Evolutionary conservation across 768 basidiomycete species (phyloP).

Genomic region (Lactarius sp.): DNA sequence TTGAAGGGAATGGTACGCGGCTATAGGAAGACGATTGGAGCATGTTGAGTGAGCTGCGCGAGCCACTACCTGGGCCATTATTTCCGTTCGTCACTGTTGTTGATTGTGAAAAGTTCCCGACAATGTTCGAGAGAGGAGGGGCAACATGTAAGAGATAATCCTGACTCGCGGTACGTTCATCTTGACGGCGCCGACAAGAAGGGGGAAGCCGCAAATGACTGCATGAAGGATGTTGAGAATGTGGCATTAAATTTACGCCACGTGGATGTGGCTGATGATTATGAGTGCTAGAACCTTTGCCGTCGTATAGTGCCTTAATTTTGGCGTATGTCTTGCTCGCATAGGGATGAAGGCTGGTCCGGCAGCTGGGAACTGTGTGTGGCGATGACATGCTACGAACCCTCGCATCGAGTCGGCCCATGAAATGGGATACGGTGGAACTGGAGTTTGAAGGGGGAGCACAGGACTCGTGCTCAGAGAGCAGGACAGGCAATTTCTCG

Average conservation of each 20-base stretch:
- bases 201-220: not conserved
- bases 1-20: slow-evolving; percentile 2
- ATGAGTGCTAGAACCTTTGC: not conserved
- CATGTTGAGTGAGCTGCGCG: not conserved
- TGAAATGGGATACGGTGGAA: slow-evolving; percentile 2
- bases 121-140: not conserved
- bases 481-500: not conserved
- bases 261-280: not conserved
- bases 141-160: not conserved
- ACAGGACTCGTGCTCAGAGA: not conserved
- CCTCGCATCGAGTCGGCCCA: slow-evolving; percentile 2
- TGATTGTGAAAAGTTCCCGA: not conserved
- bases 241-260: not conserved
- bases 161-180: not conserved
- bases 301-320: not conserved
- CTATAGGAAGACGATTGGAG: not conserved
- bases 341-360: not conserved
- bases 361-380: slow-evolving; percentile 13
- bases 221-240: not conserved
- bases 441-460: not conserved
- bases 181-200: not conserved
- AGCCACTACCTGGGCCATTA: not conserved
- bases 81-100: not conserved
- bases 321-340: not conserved
- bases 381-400: slow-evolving; percentile 2